Evolutionary conservation across 306 rosid species (phyloP), one percentile per base, ranked within the genome.

Genomic region (Rosa rugosa): DNA sequence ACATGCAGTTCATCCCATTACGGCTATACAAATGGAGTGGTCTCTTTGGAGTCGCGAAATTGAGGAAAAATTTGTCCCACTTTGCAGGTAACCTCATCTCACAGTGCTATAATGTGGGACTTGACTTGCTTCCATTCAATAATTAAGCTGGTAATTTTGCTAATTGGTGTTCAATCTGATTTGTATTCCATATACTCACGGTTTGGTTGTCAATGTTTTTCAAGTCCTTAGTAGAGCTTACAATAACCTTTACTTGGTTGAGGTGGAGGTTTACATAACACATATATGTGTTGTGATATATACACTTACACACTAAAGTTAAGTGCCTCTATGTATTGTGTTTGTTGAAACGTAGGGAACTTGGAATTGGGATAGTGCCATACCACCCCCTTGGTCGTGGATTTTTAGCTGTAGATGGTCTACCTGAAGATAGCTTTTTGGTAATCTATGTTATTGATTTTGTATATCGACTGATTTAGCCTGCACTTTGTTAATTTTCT

Each of bases 1-100:
- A 23, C 66, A 62, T 12, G 67, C 67, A 62, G 40, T 62, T 62
- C 67, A 62, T 62, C 67, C 67, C 4, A 12, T 62, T 62, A 85
- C 97, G 5, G 96, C 94, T 8, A 91, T 91, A 16, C 97, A 89
- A 73, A 85, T 88, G 77, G 96, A 93, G 80, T 93, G 92, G 92
- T 93, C 97, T 3, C 81, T 93, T 0, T 93, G 96, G 94, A 78
- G 87, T 45, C 91, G 98, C 18, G 97, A 93, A 44, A 80, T 91
- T 20, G 94, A 93, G 71, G 90, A 89, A 0, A 92, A 84, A 80
- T 83, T 91, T 50, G 23, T 91, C 71, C 97, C 94, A 14, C 87
- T 91, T 7, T 93, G 97, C 79, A 86, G 96, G 0, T n/a, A n/a
- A 40, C 42, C 42, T 4, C 42, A 40, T 4, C 1, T 40, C 42